Percentiles rank a stretch among this genome's conserved stretches.
These are phyloP conservation scores for Pseudozyma sp. DNA, from an alignment of 1,284 basidiomycete species.

Conservation along the genomic window DNA sequence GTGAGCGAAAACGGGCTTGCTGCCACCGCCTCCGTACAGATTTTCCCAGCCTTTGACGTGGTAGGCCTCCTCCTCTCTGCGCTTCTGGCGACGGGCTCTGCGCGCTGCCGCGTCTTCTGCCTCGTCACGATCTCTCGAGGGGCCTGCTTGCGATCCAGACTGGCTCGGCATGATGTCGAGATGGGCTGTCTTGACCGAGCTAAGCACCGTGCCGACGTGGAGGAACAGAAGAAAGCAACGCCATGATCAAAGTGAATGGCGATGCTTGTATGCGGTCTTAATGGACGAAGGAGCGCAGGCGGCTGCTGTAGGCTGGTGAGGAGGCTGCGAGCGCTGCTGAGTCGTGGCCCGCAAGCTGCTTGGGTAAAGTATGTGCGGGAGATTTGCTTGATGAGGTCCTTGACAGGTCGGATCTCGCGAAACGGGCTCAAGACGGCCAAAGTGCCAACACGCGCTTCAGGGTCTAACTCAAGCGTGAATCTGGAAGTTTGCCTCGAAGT, in stretches of 20 bases:
- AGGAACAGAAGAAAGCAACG: not conserved
- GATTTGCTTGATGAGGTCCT: conserved; percentile 11
- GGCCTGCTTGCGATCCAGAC: not conserved
- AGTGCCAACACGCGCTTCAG: not conserved
- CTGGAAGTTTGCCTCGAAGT: too few relatives aligned
- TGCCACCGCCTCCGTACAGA: conserved; percentile 26
- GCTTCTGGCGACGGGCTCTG: conserved; percentile 24
- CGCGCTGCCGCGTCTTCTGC: conserved; percentile 12
- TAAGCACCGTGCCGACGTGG: too few relatives aligned
- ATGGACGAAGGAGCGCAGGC: too few relatives aligned
- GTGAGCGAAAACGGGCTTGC: conserved; percentile 20
- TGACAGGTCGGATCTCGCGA: conserved; percentile 10
- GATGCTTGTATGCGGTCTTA: too few relatives aligned
- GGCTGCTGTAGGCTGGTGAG: too few relatives aligned
- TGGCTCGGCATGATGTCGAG: not conserved
- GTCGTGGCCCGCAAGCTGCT: too few relatives aligned
- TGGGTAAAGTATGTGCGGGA: not conserved
- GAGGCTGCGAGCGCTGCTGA: too few relatives aligned
- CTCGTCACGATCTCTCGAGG: not conserved
- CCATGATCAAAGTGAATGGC: not conserved
- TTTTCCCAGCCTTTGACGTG: conserved; percentile 36
- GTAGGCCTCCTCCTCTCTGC: conserved; percentile 27
- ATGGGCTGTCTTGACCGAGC: too few relatives aligned
- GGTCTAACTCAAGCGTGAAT: not conserved
- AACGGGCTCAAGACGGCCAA: not conserved